Evolutionary conservation across 495 filamentous ascomycete species (phyloP).

Genomic region (Hypoxylon perforatum): DNA sequence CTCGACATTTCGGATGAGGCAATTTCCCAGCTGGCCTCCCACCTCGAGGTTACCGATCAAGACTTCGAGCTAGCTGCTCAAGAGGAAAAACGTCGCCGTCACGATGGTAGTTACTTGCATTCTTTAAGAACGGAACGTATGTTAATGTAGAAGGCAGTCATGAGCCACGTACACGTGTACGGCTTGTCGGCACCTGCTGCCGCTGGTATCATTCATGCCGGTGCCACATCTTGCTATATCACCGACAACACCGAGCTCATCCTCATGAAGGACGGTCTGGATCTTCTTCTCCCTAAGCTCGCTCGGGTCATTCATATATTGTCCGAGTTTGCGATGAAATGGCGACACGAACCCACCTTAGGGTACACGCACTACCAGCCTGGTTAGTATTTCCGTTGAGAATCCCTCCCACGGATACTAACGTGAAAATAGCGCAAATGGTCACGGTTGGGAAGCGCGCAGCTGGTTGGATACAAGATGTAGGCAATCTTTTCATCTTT

Average conservation of each 20-base stretch:
- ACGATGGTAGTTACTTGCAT: background rate
- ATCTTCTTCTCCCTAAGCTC: constrained; percentile 85
- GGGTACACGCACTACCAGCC: constrained; percentile 91
- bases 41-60: background rate
- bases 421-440: background rate
- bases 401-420: background rate
- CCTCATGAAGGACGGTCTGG: constrained; percentile 77
- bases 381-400: constrained; percentile 36
- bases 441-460: background rate
- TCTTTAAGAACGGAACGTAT: background rate
- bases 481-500: too few species aligned
- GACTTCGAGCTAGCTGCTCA: background rate
- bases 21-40: background rate
- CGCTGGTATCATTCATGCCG: constrained; percentile 82
- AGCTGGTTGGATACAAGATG: constrained; percentile 52
- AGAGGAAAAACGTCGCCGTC: constrained; percentile 50
- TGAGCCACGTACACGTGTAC: background rate
- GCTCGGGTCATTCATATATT: constrained; percentile 77
- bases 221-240: constrained; percentile 50
- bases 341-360: constrained; percentile 72
- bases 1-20: constrained; percentile 1
- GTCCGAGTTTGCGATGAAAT: constrained; percentile 76
- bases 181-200: constrained; percentile 72
- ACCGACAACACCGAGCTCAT: constrained; percentile 92
- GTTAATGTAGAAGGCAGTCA: background rate